Base-by-base conservation (phyloP, 768 basidiomycete species). In the Neoboletus subvelutipes region DNA sequence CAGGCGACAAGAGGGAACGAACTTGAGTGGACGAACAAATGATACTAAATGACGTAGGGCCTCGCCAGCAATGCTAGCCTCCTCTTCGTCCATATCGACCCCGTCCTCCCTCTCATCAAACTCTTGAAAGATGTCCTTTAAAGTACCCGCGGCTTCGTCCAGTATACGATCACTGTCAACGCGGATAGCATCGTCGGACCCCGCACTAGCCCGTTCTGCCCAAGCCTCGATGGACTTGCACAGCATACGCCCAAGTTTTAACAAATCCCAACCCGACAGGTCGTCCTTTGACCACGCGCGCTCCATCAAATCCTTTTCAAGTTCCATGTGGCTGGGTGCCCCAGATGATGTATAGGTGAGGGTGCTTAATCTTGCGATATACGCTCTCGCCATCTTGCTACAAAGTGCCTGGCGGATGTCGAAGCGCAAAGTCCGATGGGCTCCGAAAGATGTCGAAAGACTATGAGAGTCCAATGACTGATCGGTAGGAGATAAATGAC, bases 101-200 rank as follows among this genome's bases (percentile, higher is more conserved):
- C 69, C 80, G 37, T 90, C 87, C 12, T 85, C 85, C 54, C 82
- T 76, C 22, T 82, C 80, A 58, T 90, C 88, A 47, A 87, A 77
- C 60, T 90, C 88, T 62, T 88, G 85, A 15, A 90, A 78, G 5
- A 90, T 78, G 59, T 92, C 90, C 66, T 84, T 86, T 57, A 88
- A 63, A 7, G 87, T 80, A 0, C 85, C 83, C 2, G 87, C 83
- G 6, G 82, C 82, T 69, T 92, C 90, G 45, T 85, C 82, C 55
- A 92, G 64, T 45, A 92, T 78, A 50, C 76, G 79, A 59, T 86
- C 85, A 59, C 75, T 77, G 34, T 76, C 75, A 64, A 65, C 45
- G 64, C 67, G 55, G 57, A 62, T 64, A 56, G 60, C 65, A 26
- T 70, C 69, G 1, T 65, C 63, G 17, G 64, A 63, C 17, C 68